phyloP scores from a whole-genome alignment of 495 filamentous ascomycete genomes.

The Penicillium canariense region DNA sequence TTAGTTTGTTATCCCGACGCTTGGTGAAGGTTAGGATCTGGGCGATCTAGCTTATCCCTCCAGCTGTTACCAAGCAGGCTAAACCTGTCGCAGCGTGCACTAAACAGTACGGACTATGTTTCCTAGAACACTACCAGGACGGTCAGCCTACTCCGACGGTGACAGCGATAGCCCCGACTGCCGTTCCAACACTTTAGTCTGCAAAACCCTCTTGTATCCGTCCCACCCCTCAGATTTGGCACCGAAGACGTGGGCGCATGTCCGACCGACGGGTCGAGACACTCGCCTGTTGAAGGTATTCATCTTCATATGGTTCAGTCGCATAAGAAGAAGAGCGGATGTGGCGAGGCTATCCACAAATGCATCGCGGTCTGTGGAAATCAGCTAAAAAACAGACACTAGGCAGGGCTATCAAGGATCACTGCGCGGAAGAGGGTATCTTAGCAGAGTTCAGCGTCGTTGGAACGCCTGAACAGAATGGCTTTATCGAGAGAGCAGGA shows the following conservation, averaged over 20 bases:
- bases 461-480: constrained; percentile 5
- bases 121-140: too few species aligned
- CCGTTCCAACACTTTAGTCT: too few species aligned
- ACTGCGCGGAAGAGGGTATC: neutral
- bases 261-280: neutral
- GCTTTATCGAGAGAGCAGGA: constrained; percentile 5
- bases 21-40: too few species aligned
- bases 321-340: neutral
- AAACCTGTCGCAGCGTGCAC: too few species aligned
- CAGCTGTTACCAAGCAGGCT: too few species aligned
- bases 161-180: too few species aligned
- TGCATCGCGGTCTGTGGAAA: neutral
- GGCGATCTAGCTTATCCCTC: too few species aligned
- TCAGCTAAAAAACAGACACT: constrained; percentile 1
- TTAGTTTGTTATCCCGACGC: too few species aligned
- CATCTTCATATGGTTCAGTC: neutral
- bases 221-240: too few species aligned
- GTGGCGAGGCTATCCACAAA: neutral
- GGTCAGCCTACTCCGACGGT: too few species aligned
- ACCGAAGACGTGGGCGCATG: neutral
- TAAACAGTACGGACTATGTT: too few species aligned
- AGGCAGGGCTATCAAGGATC: neutral
- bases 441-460: neutral
- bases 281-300: constrained; percentile 8
- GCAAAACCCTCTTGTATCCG: too few species aligned